phyloP scores from a whole-genome alignment of 2,329 filamentous ascomycete genomes.

The Hirsutella thompsonii region DNA sequence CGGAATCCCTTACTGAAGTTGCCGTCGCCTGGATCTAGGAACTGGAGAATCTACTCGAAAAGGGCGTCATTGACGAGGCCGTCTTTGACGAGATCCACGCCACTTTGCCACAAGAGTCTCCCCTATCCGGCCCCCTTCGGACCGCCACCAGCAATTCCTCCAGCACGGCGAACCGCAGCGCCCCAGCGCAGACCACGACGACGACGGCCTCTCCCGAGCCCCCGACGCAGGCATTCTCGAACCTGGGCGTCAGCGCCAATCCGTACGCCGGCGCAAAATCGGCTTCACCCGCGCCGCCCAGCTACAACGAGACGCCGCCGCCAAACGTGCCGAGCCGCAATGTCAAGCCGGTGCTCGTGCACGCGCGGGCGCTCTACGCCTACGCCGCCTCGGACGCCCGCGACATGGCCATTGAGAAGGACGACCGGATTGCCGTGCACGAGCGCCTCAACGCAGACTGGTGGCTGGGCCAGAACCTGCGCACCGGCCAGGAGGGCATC shows the following conservation, averaged over 20 bases:
- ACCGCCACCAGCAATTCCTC: constrained; percentile 22
- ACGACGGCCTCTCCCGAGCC: constrained; percentile 13
- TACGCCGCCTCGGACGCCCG: constrained; percentile 70
- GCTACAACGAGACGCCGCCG: constrained; percentile 35
- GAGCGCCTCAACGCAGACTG: constrained; percentile 97
- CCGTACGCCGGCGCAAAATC: constrained; percentile 7
- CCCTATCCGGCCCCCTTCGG: constrained; percentile 37
- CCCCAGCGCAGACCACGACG: constrained; percentile 13
- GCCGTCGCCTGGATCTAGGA: constrained; percentile 48
- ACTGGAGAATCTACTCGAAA: constrained; percentile 78
- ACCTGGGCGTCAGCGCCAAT: constrained; percentile 19
- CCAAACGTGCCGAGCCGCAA: constrained; percentile 27
- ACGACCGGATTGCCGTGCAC: constrained; percentile 67
- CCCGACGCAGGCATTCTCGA: constrained; percentile 27
- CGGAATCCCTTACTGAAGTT: background rate
- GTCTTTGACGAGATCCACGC: constrained; percentile 63
- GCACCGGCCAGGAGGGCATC: constrained; percentile 77
- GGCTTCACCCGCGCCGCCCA: constrained; percentile 30
- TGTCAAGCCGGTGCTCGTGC: constrained; percentile 48
- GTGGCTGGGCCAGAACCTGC: constrained; percentile 83
- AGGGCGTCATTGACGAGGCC: constrained; percentile 61
- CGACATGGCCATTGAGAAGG: constrained; percentile 68
- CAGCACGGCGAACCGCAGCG: constrained; percentile 15
- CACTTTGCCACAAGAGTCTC: constrained; percentile 60
- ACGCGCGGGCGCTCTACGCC: constrained; percentile 71